phyloP scores from a whole-genome alignment of 345 rosid species.

The Pistacia atlantica region DNA sequence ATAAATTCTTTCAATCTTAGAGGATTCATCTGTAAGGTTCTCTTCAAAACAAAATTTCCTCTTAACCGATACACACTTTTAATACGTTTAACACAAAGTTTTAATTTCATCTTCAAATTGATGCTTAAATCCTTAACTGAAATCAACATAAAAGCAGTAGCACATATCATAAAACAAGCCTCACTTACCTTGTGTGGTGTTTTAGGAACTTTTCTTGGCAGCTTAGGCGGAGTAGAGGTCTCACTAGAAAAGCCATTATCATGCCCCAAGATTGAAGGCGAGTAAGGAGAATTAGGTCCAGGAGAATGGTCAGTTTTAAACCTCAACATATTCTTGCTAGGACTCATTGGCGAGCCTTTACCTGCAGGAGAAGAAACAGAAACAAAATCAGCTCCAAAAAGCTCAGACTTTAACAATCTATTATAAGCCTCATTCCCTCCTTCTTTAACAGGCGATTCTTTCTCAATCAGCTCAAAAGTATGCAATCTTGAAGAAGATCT shows the following conservation, averaged over 20 bases:
- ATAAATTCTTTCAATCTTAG: not conserved
- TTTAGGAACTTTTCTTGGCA: constrained; percentile 91
- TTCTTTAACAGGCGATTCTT: constrained; percentile 81
- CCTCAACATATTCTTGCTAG: constrained; percentile 79
- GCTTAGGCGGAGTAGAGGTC: constrained; percentile 79
- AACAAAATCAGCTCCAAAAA: constrained; percentile 91
- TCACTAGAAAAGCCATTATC: constrained; percentile 66
- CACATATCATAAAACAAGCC: not conserved
- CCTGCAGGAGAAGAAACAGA: constrained; percentile 88
- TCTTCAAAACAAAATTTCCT: not conserved
- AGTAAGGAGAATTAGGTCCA: constrained; percentile 75
- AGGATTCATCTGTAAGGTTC: not conserved
- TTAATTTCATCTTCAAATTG: not conserved
- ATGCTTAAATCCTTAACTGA: not conserved
- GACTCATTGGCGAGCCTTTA: constrained; percentile 74
- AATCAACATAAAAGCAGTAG: not conserved
- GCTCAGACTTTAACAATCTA: constrained; percentile 77
- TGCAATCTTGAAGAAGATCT: constrained; percentile 93
- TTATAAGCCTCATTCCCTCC: constrained; percentile 87
- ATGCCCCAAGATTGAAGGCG: constrained; percentile 76
- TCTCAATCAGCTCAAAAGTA: constrained; percentile 81
- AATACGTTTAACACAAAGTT: not conserved
- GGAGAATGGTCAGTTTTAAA: constrained; percentile 77
- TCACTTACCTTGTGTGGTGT: constrained; percentile 84
- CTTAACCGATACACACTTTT: too few species aligned